These are phyloP conservation scores for Vicia sativa DNA, from an alignment of 306 rosid genomes.

Conservation along the genomic window DNA sequence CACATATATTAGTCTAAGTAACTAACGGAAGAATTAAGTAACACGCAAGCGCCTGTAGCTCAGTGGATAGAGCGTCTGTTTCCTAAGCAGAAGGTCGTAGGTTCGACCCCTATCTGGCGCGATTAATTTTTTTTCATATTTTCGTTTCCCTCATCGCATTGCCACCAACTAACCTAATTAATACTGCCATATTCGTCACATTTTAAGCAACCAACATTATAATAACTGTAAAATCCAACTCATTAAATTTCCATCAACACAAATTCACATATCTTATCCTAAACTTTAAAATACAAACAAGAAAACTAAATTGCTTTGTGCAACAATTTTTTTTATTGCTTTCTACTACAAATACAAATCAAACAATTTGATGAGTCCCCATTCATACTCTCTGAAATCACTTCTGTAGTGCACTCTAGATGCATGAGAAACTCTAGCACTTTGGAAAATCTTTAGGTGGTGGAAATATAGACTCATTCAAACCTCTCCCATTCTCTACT, in stretches of 20 bases:
- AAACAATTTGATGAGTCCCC: slow-evolving; percentile 25
- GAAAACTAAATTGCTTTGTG: slow-evolving; percentile 4
- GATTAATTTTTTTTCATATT: not conserved
- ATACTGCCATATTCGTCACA: not conserved
- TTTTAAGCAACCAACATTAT: not conserved
- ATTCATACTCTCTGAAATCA: slow-evolving; percentile 27
- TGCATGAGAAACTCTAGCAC: slow-evolving; percentile 47
- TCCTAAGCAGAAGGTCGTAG: slow-evolving; percentile 96
- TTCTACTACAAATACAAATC: slow-evolving; percentile 25
- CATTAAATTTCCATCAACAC: no score
- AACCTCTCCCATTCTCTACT: slow-evolving; percentile 66
- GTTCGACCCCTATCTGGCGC: slow-evolving; percentile 97
- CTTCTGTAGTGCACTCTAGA: slow-evolving; percentile 22
- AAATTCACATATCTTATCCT: slow-evolving; percentile 27
- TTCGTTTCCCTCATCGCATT: no score
- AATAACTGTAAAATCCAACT: no score
- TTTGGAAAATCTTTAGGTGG: slow-evolving; percentile 67
- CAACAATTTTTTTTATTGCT: slow-evolving; percentile 32
- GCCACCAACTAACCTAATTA: no score
- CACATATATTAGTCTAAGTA: not conserved
- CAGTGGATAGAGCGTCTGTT: slow-evolving; percentile 97
- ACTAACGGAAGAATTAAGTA: rapidly evolving
- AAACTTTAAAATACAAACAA: not conserved
- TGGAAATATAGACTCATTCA: slow-evolving; percentile 53
- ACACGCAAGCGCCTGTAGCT: slow-evolving; percentile 67